These are phyloP conservation scores for Digitaria exilis DNA, from an alignment of 202 grass and related monocot genomes.

Conservation along the genomic window DNA sequence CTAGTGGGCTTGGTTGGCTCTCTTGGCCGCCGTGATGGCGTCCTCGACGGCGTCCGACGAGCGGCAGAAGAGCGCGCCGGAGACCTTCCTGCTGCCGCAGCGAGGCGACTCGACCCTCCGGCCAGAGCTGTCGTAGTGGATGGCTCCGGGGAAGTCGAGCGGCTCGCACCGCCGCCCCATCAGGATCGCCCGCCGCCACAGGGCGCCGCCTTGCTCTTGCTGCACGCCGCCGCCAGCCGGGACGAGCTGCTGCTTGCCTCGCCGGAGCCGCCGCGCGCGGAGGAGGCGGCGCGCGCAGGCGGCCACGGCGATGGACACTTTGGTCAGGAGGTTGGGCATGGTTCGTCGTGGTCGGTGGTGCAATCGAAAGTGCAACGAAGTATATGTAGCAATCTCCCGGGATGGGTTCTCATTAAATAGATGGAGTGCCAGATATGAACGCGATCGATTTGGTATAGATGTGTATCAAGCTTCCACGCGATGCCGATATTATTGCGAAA, in stretches of 20 bases:
- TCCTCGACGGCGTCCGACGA: slow-evolving; percentile 31
- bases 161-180: slow-evolving; percentile 67
- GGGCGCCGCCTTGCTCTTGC: background rate
- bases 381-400: background rate
- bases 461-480: background rate
- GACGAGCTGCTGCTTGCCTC: background rate
- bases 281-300: slow-evolving; percentile 37
- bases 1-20: background rate
- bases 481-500: background rate
- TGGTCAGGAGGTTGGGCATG: slow-evolving; percentile 41
- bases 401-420: background rate
- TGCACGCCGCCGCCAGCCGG: background rate
- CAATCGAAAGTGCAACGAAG: background rate
- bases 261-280: background rate
- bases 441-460: too few species aligned
- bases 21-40: background rate
- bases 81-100: slow-evolving; percentile 11
- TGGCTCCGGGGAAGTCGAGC: slow-evolving; percentile 65
- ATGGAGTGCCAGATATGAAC: background rate
- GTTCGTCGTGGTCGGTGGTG: background rate
- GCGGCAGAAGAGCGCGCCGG: slow-evolving; percentile 26
- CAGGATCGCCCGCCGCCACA: slow-evolving; percentile 76
- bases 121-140: slow-evolving; percentile 71
- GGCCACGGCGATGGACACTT: slow-evolving; percentile 33
- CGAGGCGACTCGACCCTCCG: slow-evolving; percentile 33